Percentiles rank a stretch among this genome's conserved stretches.
These are phyloP conservation scores for Coemansia sp. DNA, from an alignment of 192 early-diverging fungal species.

Conservation along the genomic window DNA sequence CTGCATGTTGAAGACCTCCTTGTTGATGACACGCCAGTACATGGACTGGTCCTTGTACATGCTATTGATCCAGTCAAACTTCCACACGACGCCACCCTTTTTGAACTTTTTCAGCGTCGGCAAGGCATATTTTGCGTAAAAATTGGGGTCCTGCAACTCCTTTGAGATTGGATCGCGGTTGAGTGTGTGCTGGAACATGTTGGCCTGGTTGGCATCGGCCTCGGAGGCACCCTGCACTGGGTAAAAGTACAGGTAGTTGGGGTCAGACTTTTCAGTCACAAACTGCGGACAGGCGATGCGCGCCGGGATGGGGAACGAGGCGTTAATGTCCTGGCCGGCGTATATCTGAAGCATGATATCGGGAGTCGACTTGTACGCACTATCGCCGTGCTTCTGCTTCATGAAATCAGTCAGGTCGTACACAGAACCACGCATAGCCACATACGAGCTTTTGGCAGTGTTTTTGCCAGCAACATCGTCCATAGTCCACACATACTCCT, in stretches of 20 bases:
- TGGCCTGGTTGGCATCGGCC: slow-evolving; percentile 1
- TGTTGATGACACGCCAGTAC: slow-evolving; percentile 53
- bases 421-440: slow-evolving; percentile 62
- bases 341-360: slow-evolving; percentile 26
- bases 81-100: slow-evolving; percentile 57
- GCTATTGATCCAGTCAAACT: slow-evolving; percentile 46
- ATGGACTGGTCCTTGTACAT: slow-evolving; percentile 37
- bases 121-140: slow-evolving; percentile 11
- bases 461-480: slow-evolving; percentile 54
- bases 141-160: slow-evolving; percentile 10
- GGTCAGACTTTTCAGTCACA: slow-evolving; percentile 3
- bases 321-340: slow-evolving; percentile 28
- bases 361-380: slow-evolving; percentile 19
- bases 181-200: slow-evolving; percentile 7
- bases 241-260: slow-evolving; percentile 12
- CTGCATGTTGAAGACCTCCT: slow-evolving; percentile 59
- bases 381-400: slow-evolving; percentile 55
- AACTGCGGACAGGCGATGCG: slow-evolving; percentile 53
- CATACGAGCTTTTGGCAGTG: slow-evolving; percentile 55
- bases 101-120: slow-evolving; percentile 16
- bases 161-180: neutral
- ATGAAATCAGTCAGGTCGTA: slow-evolving; percentile 67
- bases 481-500: slow-evolving; percentile 54
- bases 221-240: slow-evolving; percentile 3
- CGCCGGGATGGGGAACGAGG: slow-evolving; percentile 56